phyloP scores from a whole-genome alignment of 148 eudicot genomes.

The Rhododendron henanense region DNA sequence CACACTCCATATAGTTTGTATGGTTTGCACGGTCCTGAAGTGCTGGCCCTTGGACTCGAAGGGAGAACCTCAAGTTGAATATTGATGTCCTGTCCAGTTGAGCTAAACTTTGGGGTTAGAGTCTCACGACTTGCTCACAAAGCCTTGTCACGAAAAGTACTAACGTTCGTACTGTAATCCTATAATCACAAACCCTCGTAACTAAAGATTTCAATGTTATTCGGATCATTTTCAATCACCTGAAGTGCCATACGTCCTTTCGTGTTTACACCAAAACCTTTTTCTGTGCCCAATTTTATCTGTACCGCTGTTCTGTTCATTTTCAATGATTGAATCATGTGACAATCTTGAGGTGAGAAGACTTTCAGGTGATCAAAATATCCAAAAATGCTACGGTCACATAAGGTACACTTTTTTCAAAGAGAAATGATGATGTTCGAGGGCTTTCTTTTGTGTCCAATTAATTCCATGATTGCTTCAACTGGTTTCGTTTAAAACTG shows the following conservation, averaged over 20 bases:
- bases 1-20: neutral
- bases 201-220: neutral
- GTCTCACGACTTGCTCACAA: neutral
- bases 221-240: no score
- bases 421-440: slow-evolving; percentile 5
- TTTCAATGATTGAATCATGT: neutral
- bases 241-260: neutral
- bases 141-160: neutral
- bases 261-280: neutral
- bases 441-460: neutral
- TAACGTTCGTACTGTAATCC: neutral
- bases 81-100: neutral
- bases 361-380: neutral
- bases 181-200: neutral
- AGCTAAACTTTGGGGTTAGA: neutral
- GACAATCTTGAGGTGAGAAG: neutral
- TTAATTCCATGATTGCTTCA: slow-evolving; percentile 3
- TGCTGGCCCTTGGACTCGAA: neutral
- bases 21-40: neutral
- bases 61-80: neutral
- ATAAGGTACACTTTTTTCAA: neutral
- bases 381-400: neutral
- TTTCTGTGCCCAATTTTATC: neutral
- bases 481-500: neutral
- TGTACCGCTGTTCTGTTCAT: neutral